Conservation (phyloP, 139 green algal genomes). For the Micromonas commoda region DNA sequence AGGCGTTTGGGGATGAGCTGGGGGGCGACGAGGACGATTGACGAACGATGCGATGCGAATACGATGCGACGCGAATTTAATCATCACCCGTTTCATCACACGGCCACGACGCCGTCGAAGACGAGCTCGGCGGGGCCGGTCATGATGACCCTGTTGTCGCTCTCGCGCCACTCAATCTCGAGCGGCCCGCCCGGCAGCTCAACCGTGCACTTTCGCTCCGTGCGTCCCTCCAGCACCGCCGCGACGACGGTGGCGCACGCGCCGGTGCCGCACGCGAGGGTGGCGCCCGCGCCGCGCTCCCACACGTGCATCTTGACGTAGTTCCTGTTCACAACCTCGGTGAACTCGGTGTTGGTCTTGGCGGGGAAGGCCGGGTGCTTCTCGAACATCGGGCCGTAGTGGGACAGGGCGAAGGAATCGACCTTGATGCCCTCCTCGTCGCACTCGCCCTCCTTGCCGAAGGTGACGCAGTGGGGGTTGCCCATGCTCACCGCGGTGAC, state of each 20-base stretch:
- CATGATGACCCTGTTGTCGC: conserved; percentile 93
- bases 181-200: conserved; percentile 92
- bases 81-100: neutral
- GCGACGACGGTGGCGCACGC: conserved; percentile 95
- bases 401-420: conserved; percentile 58
- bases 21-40: conserved; percentile 39
- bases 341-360: conserved; percentile 90
- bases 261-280: conserved; percentile 93
- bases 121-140: conserved; percentile 86
- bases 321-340: conserved; percentile 60
- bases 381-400: conserved; percentile 86
- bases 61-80: too few relatives aligned
- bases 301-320: conserved; percentile 91
- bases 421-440: conserved; percentile 47
- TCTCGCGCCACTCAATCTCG: conserved; percentile 87
- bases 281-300: conserved; percentile 92
- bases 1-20: conserved; percentile 63
- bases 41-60: too few relatives aligned
- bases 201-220: conserved; percentile 72
- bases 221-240: conserved; percentile 81
- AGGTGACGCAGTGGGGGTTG: conserved; percentile 92
- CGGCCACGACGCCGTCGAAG: conserved; percentile 56
- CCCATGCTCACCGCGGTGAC: conserved; percentile 94
- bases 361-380: conserved; percentile 81
- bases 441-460: conserved; percentile 40